Base-by-base conservation (phyloP, 768 basidiomycete species). In the Lactifluus piperatus region DNA sequence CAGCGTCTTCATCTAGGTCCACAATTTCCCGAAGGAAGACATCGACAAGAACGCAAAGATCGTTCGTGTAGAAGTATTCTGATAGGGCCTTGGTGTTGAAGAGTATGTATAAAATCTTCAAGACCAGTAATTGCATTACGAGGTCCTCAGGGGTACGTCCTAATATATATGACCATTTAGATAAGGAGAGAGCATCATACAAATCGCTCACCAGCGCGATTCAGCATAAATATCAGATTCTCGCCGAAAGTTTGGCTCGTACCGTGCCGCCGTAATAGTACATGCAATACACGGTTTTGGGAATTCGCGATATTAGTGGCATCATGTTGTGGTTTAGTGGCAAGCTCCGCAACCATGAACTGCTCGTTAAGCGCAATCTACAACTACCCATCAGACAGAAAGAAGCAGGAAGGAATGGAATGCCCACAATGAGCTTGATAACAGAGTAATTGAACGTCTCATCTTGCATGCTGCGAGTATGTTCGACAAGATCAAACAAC, bases 211-310 rank as follows among this genome's bases (percentile, higher is more conserved):
- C 94, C 81, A 46, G 94, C 89, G 59, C 97, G 85, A 68, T 99
- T 98, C 46, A 99, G 76, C 89, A 99, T 99, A 72, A 97, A 99
- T 57, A 99, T 97, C 79, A 99, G 82, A 69, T 98, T 99, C 74
- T 94, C 94, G 4, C 94, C 94, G 68, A 99, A 97, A 0, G 97
- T 97, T 75, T 90, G 91, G 72, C 85, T 90, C n/a, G 82, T 83
- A 4, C 88, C 85, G 27, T 91, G 72, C 20, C 94, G 83, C n/a
- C 86, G 77, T 77, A 91, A 86, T 24, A 99, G 76, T 0, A 95
- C 84, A 22, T 82, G 77, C 52, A 98, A 71, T 2, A 99, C 85
- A 24, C 91, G 79, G 69, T 99, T 99, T 64, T 52, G 66, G 71
- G 64, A 68, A 63, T 45, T 54, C 54, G 67, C 49, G 63, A 66